These are phyloP conservation scores for Pythium vanterpoolii DNA, from an alignment of 352 stramenopile genomes.

Conservation along the genomic window DNA sequence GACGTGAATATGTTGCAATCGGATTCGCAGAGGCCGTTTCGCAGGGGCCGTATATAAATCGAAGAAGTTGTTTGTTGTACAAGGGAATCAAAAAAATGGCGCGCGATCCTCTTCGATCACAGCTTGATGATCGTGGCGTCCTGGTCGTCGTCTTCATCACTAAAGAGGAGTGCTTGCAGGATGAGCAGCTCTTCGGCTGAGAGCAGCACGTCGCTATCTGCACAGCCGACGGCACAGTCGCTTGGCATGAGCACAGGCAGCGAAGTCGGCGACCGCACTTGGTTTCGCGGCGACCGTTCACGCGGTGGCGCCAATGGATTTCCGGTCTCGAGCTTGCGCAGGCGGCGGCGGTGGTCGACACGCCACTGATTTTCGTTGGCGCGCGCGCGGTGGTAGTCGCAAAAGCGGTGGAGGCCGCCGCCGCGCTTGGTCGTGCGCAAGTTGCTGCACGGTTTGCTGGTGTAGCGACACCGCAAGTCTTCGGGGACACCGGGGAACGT, in stretches of 20 bases:
- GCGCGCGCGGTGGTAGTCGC: conserved; percentile 44
- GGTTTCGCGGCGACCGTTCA: conserved; percentile 9
- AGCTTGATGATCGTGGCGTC: neutral
- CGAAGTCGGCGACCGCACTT: conserved; percentile 3
- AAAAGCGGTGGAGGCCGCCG: conserved; percentile 47
- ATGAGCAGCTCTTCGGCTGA: conserved; percentile 10
- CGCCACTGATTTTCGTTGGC: conserved; percentile 56
- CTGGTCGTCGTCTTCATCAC: conserved; percentile 19
- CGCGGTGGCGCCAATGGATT: conserved; percentile 7
- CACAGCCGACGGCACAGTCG: conserved; percentile 7
- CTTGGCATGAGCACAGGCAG: conserved; percentile 22
- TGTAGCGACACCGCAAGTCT: conserved; percentile 41
- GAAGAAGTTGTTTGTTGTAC: too few relatives aligned
- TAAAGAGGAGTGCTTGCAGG: conserved; percentile 20
- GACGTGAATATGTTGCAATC: neutral
- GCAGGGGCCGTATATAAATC: too few relatives aligned
- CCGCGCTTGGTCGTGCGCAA: conserved; percentile 49
- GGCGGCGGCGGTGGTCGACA: conserved; percentile 29
- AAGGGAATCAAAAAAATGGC: neutral
- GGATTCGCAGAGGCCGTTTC: too few relatives aligned
- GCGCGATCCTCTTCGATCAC: neutral
- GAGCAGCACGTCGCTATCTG: neutral
- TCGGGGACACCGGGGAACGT: conserved; percentile 18
- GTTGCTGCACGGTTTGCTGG: conserved; percentile 45
- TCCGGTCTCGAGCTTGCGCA: conserved; percentile 10